Percentiles rank a stretch among this genome's conserved stretches.
These are phyloP conservation scores for Phytophthora pseudosyringae DNA, from an alignment of 352 stramenopile genomes.

Conservation along the genomic window DNA sequence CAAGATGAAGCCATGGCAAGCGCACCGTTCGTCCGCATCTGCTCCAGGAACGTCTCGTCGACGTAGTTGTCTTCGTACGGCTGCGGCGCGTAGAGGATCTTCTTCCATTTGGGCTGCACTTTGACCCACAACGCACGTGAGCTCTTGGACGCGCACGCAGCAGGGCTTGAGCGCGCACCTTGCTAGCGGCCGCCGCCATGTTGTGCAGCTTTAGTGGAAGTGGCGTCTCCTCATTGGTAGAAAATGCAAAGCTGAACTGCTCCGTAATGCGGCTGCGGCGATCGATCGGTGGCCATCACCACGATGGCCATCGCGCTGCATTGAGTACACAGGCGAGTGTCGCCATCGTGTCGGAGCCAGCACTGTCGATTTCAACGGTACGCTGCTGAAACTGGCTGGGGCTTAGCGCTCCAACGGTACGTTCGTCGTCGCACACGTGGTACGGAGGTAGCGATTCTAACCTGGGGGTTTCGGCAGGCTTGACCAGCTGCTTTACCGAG, in stretches of 20 bases:
- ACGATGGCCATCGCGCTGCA: neutral
- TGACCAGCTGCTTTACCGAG: neutral
- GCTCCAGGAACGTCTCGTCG: slow-evolving; percentile 88
- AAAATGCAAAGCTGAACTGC: slow-evolving; percentile 7
- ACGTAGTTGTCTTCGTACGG: slow-evolving; percentile 93
- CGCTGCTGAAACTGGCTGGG: slow-evolving; percentile 2
- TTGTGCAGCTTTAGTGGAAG: neutral
- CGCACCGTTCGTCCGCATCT: slow-evolving; percentile 91
- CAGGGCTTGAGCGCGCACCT: slow-evolving; percentile 20
- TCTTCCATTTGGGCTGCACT: slow-evolving; percentile 66
- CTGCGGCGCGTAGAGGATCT: slow-evolving; percentile 90
- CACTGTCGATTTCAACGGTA: neutral
- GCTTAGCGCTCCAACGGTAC: slow-evolving; percentile 5
- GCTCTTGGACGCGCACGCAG: neutral
- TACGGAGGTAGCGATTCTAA: neutral
- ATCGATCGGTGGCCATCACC: no score
- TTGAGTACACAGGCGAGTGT: slow-evolving; percentile 5
- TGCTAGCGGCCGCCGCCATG: slow-evolving; percentile 16
- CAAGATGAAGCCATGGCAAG: neutral
- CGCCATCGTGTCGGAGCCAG: neutral
- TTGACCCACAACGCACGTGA: slow-evolving; percentile 1
- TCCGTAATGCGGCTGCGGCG: no score
- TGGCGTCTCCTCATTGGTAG: slow-evolving; percentile 14
- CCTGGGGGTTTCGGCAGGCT: neutral
- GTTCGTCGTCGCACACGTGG: neutral